Evolutionary conservation across 148 eudicot genomes (phyloP).

Genomic region (Polygonum maritimum): DNA sequence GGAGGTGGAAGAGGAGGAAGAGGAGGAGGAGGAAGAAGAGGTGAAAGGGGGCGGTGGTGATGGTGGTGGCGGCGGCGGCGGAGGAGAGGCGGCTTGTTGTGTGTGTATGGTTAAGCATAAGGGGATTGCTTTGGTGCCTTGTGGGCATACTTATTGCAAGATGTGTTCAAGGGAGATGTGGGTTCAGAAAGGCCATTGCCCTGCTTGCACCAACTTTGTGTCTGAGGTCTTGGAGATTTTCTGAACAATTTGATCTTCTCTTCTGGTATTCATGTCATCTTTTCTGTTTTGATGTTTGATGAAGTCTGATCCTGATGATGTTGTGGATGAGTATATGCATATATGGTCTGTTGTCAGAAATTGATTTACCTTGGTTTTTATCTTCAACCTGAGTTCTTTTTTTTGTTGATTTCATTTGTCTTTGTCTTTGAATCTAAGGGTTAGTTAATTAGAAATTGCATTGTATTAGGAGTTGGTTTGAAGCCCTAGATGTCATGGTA

Average conservation of each 20-base stretch:
- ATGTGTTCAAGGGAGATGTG: conserved; percentile 25
- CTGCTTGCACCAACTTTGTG: conserved; percentile 23
- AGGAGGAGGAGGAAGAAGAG: conserved; percentile 31
- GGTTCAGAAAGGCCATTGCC: conserved; percentile 29
- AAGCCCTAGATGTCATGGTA: too few species aligned
- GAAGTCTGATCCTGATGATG: background rate
- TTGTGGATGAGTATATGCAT: background rate
- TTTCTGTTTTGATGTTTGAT: background rate
- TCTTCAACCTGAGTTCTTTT: background rate
- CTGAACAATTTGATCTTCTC: background rate
- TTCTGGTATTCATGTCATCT: background rate
- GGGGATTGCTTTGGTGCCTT: conserved; percentile 29
- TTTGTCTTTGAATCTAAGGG: background rate
- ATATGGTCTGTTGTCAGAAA: background rate
- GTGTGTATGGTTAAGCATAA: conserved; percentile 53
- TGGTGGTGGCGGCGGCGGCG: background rate
- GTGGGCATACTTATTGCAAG: conserved; percentile 31
- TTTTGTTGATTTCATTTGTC: background rate
- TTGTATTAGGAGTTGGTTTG: background rate
- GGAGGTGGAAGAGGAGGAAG: conserved; percentile 40
- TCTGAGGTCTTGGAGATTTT: conserved; percentile 27
- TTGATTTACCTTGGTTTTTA: background rate
- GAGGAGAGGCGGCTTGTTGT: conserved; percentile 42
- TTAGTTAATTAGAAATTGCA: background rate
- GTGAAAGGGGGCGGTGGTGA: background rate